These are phyloP conservation scores for Vigna trinervia DNA, from an alignment of 306 rosid species.

Conservation along the genomic window DNA sequence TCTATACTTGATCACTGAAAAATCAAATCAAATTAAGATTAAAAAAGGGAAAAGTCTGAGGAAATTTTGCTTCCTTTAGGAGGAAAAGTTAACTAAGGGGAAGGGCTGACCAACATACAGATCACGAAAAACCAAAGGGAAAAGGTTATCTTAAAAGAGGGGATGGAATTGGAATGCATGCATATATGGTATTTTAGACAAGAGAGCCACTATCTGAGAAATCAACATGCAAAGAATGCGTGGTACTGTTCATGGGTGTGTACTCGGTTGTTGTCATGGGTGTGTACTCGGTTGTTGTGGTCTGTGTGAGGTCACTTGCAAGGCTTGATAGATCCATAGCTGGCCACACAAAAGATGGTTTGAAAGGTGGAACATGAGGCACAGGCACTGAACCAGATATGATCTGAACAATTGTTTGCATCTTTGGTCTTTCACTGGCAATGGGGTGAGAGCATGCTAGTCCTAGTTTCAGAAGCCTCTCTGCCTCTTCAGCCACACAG, in stretches of 20 bases:
- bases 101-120: constrained; percentile 17
- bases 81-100: constrained; percentile 18
- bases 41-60: neutral
- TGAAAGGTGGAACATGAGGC: constrained; percentile 67
- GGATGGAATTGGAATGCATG: constrained; percentile 1
- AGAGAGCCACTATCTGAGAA: constrained; percentile 36
- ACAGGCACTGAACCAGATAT: constrained; percentile 62
- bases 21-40: constrained; percentile 38
- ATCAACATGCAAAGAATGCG: constrained; percentile 36
- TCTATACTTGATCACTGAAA: constrained; percentile 25
- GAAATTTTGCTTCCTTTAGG: constrained; percentile 10
- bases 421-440: constrained; percentile 67
- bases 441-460: constrained; percentile 76
- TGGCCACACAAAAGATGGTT: constrained; percentile 84
- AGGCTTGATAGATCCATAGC: constrained; percentile 46
- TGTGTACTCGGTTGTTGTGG: constrained; percentile 32
- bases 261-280: constrained; percentile 35
- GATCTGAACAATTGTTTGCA: constrained; percentile 66
- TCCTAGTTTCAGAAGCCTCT: constrained; percentile 68
- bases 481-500: constrained; percentile 62
- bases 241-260: constrained; percentile 39
- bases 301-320: constrained; percentile 39
- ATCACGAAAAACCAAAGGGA: neutral
- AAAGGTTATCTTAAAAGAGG: neutral
- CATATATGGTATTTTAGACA: constrained; percentile 18